Percentiles rank a stretch among this genome's conserved stretches.
Conservation (phyloP, 192 early-diverging fungal genomes). For the Coemansia nantahalensis region DNA sequence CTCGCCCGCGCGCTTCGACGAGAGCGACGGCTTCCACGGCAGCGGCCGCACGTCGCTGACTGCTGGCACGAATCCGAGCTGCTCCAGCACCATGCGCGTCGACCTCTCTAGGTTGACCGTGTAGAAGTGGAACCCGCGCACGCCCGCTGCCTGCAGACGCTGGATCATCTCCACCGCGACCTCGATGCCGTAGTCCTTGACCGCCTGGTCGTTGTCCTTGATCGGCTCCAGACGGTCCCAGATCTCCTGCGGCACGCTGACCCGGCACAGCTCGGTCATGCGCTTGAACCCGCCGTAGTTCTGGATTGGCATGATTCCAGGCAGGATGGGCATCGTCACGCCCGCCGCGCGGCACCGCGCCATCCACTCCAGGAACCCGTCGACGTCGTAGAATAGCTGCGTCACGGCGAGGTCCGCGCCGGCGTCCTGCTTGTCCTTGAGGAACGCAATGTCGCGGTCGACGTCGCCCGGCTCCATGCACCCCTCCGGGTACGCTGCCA, state of each 20-base stretch:
- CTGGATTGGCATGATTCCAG: slow-evolving; percentile 97
- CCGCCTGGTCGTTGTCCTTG: slow-evolving; percentile 97
- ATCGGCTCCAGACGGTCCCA: slow-evolving; percentile 87
- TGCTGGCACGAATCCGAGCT: slow-evolving; percentile 71
- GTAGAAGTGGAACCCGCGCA: slow-evolving; percentile 93
- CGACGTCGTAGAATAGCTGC: slow-evolving; percentile 94
- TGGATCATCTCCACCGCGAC: slow-evolving; percentile 85
- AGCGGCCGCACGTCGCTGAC: slow-evolving; percentile 63
- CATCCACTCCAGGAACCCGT: slow-evolving; percentile 81
- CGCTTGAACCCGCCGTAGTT: slow-evolving; percentile 89
- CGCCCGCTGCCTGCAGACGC: slow-evolving; percentile 65
- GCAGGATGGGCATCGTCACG: slow-evolving; percentile 81
- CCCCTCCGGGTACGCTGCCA: slow-evolving; percentile 96
- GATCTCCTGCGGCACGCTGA: slow-evolving; percentile 82
- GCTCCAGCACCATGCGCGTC: slow-evolving; percentile 84
- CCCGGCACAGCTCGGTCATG: slow-evolving; percentile 86
- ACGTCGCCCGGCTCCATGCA: slow-evolving; percentile 73
- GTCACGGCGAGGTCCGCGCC: slow-evolving; percentile 94
- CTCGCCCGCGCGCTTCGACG: slow-evolving; percentile 87
- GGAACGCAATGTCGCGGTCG: slow-evolving; percentile 73
- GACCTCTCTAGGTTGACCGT: slow-evolving; percentile 92
- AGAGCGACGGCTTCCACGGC: slow-evolving; percentile 71
- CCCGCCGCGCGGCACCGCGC: slow-evolving; percentile 71
- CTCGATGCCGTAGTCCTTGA: slow-evolving; percentile 90
- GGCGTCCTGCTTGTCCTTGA: slow-evolving; percentile 88